phyloP scores from a whole-genome alignment of 495 filamentous ascomycete species.

The Aspergillus coremiiformis region DNA sequence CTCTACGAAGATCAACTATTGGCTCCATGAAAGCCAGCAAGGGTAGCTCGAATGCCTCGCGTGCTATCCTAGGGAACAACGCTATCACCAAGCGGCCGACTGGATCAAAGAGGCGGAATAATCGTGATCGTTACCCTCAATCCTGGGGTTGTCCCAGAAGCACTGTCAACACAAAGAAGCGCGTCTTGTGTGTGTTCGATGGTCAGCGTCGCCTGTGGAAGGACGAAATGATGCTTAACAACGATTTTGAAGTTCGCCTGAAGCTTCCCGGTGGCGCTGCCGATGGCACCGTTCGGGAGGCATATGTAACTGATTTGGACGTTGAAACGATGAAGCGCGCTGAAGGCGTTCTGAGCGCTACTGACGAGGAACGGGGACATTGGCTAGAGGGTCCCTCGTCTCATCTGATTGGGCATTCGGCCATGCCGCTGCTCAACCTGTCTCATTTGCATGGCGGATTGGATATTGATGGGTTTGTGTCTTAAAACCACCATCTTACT shows the following conservation, averaged over 20 bases:
- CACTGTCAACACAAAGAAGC: conserved; percentile 97
- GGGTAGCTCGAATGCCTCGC: conserved; percentile 24
- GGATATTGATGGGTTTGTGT: conserved; percentile 37
- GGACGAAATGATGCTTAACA: conserved; percentile 98
- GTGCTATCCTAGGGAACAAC: conserved; percentile 42
- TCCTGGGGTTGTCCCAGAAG: conserved; percentile 86
- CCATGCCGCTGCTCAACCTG: conserved; percentile 29
- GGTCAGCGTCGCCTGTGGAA: conserved; percentile 84
- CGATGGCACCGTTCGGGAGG: conserved; percentile 45
- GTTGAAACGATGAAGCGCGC: conserved; percentile 82
- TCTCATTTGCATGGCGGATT: conserved; percentile 26
- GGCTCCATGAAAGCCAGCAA: conserved; percentile 38
- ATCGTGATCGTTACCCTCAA: conserved; percentile 83
- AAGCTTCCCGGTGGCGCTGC: conserved; percentile 61
- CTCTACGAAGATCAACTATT: conserved; percentile 41
- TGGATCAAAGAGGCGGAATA: conserved; percentile 64
- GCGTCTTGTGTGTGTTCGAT: conserved; percentile 88
- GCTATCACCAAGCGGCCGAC: conserved; percentile 45
- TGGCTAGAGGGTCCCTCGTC: conserved; percentile 49
- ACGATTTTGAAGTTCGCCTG: conserved; percentile 87
- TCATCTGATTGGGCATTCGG: conserved; percentile 36
- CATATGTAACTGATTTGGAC: conserved; percentile 90
- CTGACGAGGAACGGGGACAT: conserved; percentile 74
- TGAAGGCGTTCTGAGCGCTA: conserved; percentile 68
- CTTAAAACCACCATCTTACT: conserved; percentile 24